Percentiles rank a stretch among this genome's conserved stretches.
These are phyloP conservation scores for Orbilia brochopaga DNA, from an alignment of 2,329 filamentous ascomycete species.

Conservation along the genomic window DNA sequence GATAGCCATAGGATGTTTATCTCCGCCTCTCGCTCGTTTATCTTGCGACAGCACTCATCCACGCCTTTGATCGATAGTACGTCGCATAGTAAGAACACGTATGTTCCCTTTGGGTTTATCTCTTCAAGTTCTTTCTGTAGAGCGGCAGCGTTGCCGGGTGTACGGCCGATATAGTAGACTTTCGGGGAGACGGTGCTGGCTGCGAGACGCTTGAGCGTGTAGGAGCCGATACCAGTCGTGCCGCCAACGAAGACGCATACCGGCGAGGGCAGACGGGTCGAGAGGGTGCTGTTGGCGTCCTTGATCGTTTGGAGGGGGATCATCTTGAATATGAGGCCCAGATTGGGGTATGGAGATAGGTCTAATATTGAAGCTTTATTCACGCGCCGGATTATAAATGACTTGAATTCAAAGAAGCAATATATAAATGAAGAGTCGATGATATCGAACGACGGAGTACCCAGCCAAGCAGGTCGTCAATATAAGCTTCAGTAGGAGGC, in stretches of 20 bases:
- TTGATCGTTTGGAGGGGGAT: constrained; percentile 56
- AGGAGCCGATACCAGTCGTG: constrained; percentile 63
- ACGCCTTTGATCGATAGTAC: constrained; percentile 62
- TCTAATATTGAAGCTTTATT: no score
- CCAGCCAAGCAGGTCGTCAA: no score
- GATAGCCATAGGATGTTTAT: constrained; percentile 66
- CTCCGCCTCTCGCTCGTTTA: constrained; percentile 62
- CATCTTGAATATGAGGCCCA: constrained; percentile 55
- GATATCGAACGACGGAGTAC: neutral
- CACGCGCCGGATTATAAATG: no score
- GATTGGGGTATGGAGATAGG: no score
- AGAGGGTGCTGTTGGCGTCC: constrained; percentile 58
- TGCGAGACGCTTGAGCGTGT: constrained; percentile 61
- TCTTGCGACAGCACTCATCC: constrained; percentile 62
- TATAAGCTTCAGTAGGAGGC: constrained; percentile 9
- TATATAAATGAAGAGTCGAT: no score
- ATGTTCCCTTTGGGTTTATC: constrained; percentile 61
- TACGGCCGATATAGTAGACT: constrained; percentile 63
- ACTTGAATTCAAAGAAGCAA: no score
- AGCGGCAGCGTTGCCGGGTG: constrained; percentile 56
- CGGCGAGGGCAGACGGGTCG: constrained; percentile 59
- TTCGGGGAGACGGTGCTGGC: constrained; percentile 54
- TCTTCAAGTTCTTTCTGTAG: constrained; percentile 60
- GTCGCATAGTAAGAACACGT: constrained; percentile 62
- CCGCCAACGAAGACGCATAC: constrained; percentile 61